Percentiles rank a stretch among this genome's conserved stretches.
These are phyloP conservation scores for Volvox carteri DNA, from an alignment of 163 green algal species.

Conservation along the genomic window DNA sequence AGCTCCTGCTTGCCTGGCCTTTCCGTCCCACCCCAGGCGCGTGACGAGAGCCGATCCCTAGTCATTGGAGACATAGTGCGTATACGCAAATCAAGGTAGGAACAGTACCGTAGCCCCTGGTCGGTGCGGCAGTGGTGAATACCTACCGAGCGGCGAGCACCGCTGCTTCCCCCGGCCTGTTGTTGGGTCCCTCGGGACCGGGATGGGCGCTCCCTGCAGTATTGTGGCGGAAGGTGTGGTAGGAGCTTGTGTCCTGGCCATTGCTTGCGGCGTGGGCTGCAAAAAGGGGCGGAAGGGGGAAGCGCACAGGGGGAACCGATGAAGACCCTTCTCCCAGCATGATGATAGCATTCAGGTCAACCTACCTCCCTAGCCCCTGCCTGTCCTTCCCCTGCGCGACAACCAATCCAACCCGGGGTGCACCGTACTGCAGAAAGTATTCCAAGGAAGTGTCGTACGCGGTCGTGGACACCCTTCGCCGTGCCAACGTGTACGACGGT, in stretches of 20 bases:
- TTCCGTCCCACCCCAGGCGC: constrained; percentile 17
- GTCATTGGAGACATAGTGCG: constrained; percentile 65
- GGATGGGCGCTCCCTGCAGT: too few species aligned
- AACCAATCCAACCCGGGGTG: not conserved
- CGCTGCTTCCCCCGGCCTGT: too few species aligned
- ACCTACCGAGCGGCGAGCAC: too few species aligned
- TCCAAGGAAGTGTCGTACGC: constrained; percentile 63
- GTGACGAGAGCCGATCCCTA: constrained; percentile 36
- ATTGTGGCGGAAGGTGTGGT: not conserved
- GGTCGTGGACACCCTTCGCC: constrained; percentile 50
- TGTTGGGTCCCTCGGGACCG: too few species aligned
- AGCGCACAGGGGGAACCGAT: too few species aligned
- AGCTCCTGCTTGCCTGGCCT: too few species aligned
- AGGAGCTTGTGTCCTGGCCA: not conserved
- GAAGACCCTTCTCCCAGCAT: too few species aligned
- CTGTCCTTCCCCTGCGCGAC: too few species aligned
- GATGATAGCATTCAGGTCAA: too few species aligned
- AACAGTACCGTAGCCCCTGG: not conserved
- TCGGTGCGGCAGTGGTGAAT: too few species aligned
- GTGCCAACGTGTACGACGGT: constrained; percentile 33
- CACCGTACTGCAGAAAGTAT: constrained; percentile 52
- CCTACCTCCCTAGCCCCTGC: not conserved
- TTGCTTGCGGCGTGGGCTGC: too few species aligned
- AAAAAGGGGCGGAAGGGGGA: not conserved
- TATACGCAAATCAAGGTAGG: constrained; percentile 51